phyloP scores from a whole-genome alignment of 352 stramenopile genomes.

The Globisporangium abappressorium region DNA sequence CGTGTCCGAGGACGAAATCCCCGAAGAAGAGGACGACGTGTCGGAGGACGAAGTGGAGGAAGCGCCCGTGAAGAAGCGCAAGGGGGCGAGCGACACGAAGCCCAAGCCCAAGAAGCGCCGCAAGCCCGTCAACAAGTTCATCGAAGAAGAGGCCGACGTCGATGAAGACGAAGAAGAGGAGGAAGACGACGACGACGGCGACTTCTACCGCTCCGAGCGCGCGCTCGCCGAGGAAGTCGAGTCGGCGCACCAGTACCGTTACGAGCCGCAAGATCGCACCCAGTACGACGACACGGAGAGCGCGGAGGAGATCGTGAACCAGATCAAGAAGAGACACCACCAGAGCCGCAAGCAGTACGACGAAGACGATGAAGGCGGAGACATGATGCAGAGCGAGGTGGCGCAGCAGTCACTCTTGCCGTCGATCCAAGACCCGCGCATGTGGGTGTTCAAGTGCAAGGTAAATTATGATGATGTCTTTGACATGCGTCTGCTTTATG shows the following conservation, averaged over 20 bases:
- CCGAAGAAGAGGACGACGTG: constrained; percentile 57
- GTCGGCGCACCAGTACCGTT: constrained; percentile 55
- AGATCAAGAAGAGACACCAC: constrained; percentile 87
- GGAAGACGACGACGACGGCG: constrained; percentile 76
- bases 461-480: constrained; percentile 16
- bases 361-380: constrained; percentile 78
- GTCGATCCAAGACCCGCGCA: constrained; percentile 85
- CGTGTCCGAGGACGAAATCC: constrained; percentile 62
- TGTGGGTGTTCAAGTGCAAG: constrained; percentile 92
- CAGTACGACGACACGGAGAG: constrained; percentile 78
- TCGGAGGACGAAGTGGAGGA: constrained; percentile 44
- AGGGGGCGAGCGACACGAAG: constrained; percentile 48
- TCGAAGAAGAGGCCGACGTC: constrained; percentile 86
- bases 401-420: constrained; percentile 85
- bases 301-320: constrained; percentile 83
- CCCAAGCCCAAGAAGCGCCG: constrained; percentile 83
- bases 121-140: constrained; percentile 87
- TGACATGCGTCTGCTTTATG: neutral
- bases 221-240: constrained; percentile 78
- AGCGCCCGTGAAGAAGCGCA: constrained; percentile 71
- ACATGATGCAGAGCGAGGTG: constrained; percentile 83
- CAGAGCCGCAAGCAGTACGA: constrained; percentile 84
- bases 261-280: constrained; percentile 73
- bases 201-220: constrained; percentile 77
- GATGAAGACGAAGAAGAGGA: constrained; percentile 87